Evolutionary conservation across 495 filamentous ascomycete genomes (phyloP), one percentile per base, ranked within the genome.

Genomic region (Sporormia fimetaria): DNA sequence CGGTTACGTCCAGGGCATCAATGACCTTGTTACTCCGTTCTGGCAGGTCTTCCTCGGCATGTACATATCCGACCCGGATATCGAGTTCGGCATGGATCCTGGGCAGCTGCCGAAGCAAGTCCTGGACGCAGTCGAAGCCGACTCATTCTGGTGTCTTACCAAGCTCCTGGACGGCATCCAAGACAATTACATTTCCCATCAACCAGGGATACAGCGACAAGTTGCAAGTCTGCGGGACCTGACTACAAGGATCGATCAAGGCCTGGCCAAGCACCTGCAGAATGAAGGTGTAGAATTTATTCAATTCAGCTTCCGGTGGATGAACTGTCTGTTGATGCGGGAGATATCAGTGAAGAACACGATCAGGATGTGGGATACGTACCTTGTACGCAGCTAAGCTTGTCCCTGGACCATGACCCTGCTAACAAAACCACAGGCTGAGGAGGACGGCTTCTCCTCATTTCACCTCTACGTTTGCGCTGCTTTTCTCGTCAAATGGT

Each of bases 341-440:
- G 90, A 98, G 62, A 81, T 98, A 44, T 93, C 79, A 59, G 85
- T 98, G 27, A 82, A 77, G 61, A 95, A 94, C 54, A 94, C 84
- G 1, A 94, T 96, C 50, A 69, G 90, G 47, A 98, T 98, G 90
- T 98, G 90, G 90, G 90, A 98, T 65, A 98, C 90, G 8, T 98
- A 98, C 62, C 75, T 98, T 69, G 87, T 93, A 64, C 52, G 76
- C 58, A 9, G 4, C 18, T 33, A 21, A 21, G 15, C 21, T 1
- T 9, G 7, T 38, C 6, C 21, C 7, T 25, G 11, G 8, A 6
- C 35, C 6, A 12, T 17, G 3, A 17, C 8, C 12, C 18, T 26
- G 31, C 25, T 24, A 42, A 49, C 21, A 36, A 10, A 12, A 9
- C 1, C 1, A 0, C 40, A 94, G 87, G 85, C 90, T 40, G 90